These are phyloP conservation scores for Corymbia calophylla DNA, from an alignment of 441 rosid species.

Conservation along the genomic window DNA sequence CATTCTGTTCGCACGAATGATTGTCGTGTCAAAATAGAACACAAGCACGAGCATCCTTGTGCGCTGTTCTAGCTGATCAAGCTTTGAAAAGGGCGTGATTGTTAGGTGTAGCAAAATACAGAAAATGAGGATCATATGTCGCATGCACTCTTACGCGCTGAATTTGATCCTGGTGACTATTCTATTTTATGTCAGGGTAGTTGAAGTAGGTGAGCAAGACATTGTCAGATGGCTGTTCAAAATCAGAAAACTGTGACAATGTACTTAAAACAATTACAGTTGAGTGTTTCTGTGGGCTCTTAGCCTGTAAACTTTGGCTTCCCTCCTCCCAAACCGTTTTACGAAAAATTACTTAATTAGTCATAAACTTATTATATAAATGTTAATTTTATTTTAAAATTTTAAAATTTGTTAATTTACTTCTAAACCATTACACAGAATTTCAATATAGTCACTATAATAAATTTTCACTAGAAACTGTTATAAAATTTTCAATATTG, in stretches of 20 bases:
- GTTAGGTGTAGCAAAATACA: not conserved
- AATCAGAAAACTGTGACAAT: not conserved
- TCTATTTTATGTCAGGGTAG: not conserved
- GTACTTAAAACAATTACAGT: not conserved
- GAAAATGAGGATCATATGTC: not conserved
- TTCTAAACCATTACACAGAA: too few relatives aligned
- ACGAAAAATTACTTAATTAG: fast-evolving
- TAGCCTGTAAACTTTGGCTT: not conserved
- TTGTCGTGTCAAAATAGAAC: not conserved
- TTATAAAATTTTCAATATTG: too few relatives aligned
- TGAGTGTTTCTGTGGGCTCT: not conserved
- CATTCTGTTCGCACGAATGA: not conserved
- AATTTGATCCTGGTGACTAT: not conserved
- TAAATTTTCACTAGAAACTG: too few relatives aligned
- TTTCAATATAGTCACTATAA: too few relatives aligned
- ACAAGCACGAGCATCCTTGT: not conserved
- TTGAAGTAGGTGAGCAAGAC: not conserved
- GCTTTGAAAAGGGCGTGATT: not conserved
- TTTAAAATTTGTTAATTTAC: too few relatives aligned
- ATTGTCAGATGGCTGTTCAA: not conserved
- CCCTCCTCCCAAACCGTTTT: not conserved
- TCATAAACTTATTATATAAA: not conserved
- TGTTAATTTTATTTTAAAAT: too few relatives aligned
- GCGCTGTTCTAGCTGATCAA: not conserved
- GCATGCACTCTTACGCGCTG: not conserved